phyloP scores from a whole-genome alignment of 495 filamentous ascomycete species.

The Trichoderma orchidacearum region DNA sequence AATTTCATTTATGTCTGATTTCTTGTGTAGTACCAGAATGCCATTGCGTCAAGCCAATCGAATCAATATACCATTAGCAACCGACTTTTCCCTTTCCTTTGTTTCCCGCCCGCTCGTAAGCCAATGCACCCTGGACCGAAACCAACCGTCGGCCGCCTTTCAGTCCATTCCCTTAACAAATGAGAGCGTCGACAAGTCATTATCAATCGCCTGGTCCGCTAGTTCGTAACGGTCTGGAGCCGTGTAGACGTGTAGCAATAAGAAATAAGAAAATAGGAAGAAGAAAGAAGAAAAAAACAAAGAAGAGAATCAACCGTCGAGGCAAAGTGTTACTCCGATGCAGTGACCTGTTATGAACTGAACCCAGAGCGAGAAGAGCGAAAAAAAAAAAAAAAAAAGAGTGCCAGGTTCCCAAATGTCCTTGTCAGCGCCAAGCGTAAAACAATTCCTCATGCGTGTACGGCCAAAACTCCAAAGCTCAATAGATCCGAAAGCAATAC shows the following conservation, averaged over 20 bases:
- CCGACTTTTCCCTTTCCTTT: neutral
- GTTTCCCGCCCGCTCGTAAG: neutral
- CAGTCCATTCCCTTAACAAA: neutral
- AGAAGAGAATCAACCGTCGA: neutral
- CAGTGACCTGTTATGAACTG: neutral
- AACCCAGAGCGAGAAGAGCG: neutral
- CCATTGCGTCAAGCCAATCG: neutral
- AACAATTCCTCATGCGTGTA: neutral
- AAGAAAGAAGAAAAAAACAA: neutral
- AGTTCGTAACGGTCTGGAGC: neutral
- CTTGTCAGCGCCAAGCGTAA: neutral
- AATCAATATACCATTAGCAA: slow-evolving; percentile 1
- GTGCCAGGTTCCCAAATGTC: neutral
- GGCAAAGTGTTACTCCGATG: neutral
- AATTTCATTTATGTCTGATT: slow-evolving; percentile 1
- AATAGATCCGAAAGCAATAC: neutral
- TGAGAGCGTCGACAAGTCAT: neutral
- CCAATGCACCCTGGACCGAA: slow-evolving; percentile 1
- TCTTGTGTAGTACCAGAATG: neutral
- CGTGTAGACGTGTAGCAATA: neutral
- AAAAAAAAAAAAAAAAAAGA: neutral
- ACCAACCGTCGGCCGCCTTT: neutral
- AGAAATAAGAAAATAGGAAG: neutral
- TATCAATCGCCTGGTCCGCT: neutral
- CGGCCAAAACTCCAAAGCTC: neutral